Evolutionary conservation across 2,329 filamentous ascomycete genomes (phyloP), one percentile per base, ranked within the genome.

Genomic region (Aspergillus udagawae): DNA sequence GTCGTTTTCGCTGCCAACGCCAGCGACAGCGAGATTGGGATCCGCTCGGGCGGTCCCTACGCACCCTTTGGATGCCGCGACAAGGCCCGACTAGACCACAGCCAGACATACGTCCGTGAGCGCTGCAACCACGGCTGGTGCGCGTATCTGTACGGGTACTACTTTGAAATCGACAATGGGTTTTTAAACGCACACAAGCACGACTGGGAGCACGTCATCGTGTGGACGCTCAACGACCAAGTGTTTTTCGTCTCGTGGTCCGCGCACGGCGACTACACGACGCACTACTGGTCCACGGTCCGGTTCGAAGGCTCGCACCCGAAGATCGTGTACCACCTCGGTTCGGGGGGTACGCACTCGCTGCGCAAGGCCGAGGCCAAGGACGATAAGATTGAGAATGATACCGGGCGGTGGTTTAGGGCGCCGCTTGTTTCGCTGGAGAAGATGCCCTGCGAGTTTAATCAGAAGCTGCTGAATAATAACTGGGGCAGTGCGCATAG

Each of bases 111-210:
- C 53, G 53, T 55, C 29, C 53, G 47, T 8, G 53, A 55, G 53
- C 53, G 53, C 32, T 55, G 53, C 53, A 55, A 55, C 23, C 53
- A 51, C 53, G 53, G 53, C 5, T 55, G 53, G 53, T 55, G 53
- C 53, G 53, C 53, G 53, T 51, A 55, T 20, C 6, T 55, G 35
- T 55, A 55, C 48, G 53, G 32, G n/a, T 55, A 55, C 53, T 55
- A 55, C 53, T 55, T 50, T n/a, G 53, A 55, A 35, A 20, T 14
- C 21, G 53, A 55, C 48, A 41, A 10, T 9, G 53, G 53, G 21
- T 44, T 42, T 14, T 28, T 7, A 8, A 28, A 28, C 27, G 27
- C 27, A 28, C 27, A 28, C 27, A 28, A 28, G 27, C 27, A 28
- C 27, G 27, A 28, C 27, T 28, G 27, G 27, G 27, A 28, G 27